Base-by-base conservation (phyloP, 257 asterid species). In the Dorcoceras hygrometricum region DNA sequence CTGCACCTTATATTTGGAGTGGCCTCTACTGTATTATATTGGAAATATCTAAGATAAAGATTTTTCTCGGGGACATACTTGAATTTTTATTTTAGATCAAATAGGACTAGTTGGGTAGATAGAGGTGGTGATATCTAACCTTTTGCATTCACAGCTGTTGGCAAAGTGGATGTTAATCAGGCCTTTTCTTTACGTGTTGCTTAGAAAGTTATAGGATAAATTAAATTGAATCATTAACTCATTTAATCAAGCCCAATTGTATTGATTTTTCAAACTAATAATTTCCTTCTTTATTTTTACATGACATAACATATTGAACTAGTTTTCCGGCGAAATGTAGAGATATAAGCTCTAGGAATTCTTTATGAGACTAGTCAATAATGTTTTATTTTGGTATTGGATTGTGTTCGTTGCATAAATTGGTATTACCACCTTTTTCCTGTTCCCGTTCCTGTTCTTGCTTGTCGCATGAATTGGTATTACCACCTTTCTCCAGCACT, bases 281-380 rank as follows among this genome's bases (percentile, higher is more conserved):
- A 22, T 65, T 50, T 8, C 24, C 28, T 10, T n/a, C 19, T 50
- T 63, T 28, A 67, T 63, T 50, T 36, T 54, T 29, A 32, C 31
- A 4, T 14, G 19, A 12, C 63, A 58, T 24, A 23, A 46, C 57
- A 61, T 58, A 8, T 39, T 28, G 2, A 43, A 29, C 22, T 7
- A 53, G 53, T 67, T 31, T 74, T 34, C 5, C 39, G 23, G 5
- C 39, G 16, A 23, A 50, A 55, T 27, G 26, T 32, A 20, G 66
- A 57, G 19, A 43, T 12, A 43, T 4, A 43, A 43, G 51, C 51
- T 58, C 46, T 32, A 22, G 58, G 34, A 24, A 32, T 59, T 34
- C 57, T 10, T 12, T 32, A 4, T 25, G 59, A 27, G 51, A 46
- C 12, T 12, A 23, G 69, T 22, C 36, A 32, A 8, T 28, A 55